These are phyloP conservation scores for Eucalyptus sp. DNA, from an alignment of 345 rosid species.

Conservation along the genomic window DNA sequence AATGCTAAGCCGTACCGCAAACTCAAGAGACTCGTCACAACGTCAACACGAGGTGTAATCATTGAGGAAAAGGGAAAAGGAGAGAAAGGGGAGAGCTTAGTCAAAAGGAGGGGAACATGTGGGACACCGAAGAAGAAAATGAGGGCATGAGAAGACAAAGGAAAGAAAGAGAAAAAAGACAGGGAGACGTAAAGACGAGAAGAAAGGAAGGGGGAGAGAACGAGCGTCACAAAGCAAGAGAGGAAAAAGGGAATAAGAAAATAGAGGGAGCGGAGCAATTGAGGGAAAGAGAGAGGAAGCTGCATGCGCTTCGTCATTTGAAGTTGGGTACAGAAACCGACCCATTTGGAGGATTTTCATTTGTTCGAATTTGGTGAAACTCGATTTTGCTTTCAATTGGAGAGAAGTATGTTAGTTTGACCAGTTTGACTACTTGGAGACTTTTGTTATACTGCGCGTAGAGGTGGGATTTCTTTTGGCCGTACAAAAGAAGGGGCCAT, in stretches of 20 bases:
- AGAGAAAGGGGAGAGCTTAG: neutral
- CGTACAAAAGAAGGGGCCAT: too few relatives aligned
- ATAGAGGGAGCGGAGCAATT: too few relatives aligned
- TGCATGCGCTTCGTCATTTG: too few relatives aligned
- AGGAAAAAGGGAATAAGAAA: neutral
- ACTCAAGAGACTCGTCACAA: neutral
- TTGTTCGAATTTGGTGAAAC: neutral
- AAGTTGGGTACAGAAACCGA: rapidly evolving
- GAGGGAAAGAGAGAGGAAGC: neutral
- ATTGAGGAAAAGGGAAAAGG: neutral
- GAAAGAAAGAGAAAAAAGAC: neutral
- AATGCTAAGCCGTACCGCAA: neutral
- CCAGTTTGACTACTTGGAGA: neutral
- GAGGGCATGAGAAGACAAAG: neutral
- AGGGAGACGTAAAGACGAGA: too few relatives aligned
- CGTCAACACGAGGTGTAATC: neutral
- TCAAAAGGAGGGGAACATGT: neutral
- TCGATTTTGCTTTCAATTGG: neutral
- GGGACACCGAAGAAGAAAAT: neutral
- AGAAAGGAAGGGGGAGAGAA: too few relatives aligned
- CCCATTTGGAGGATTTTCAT: too few relatives aligned
- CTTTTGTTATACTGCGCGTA: too few relatives aligned
- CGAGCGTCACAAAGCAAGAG: too few relatives aligned
- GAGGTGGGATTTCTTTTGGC: too few relatives aligned
- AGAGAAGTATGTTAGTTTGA: neutral